phyloP scores from a whole-genome alignment of 1,284 basidiomycete genomes.

The Cutaneotrichosporon sp. region DNA sequence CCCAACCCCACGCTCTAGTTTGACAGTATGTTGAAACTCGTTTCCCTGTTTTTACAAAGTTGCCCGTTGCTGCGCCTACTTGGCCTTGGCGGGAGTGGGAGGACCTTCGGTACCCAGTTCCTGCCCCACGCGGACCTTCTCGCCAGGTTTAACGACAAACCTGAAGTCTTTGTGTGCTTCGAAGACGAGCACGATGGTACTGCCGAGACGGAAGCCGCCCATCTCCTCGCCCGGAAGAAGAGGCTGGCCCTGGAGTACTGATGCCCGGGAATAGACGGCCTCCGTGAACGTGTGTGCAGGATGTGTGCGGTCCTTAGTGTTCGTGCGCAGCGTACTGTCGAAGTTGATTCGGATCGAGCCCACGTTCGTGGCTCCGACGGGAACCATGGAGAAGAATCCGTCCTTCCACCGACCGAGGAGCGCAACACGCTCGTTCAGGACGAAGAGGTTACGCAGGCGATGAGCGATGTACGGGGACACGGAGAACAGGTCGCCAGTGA shows the following conservation, averaged over 20 bases:
- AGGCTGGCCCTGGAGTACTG: slow-evolving; percentile 83
- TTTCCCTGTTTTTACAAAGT: background rate
- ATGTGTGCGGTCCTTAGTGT: slow-evolving; percentile 62
- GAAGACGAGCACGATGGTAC: slow-evolving; percentile 93
- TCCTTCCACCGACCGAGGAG: slow-evolving; percentile 91
- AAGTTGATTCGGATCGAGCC: slow-evolving; percentile 96
- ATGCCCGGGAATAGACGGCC: slow-evolving; percentile 80
- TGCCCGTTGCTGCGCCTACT: background rate
- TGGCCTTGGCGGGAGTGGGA: background rate
- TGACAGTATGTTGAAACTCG: slow-evolving; percentile 2
- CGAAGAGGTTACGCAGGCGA: slow-evolving; percentile 86
- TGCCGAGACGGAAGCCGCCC: slow-evolving; percentile 94
- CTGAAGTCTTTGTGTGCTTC: slow-evolving; percentile 84
- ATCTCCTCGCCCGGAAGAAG: slow-evolving; percentile 85
- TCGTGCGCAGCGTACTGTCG: slow-evolving; percentile 82
- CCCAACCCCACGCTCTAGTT: background rate
- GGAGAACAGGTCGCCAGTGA: slow-evolving; percentile 93
- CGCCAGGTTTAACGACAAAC: slow-evolving; percentile 72
- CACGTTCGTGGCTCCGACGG: slow-evolving; percentile 97
- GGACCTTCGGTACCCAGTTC: slow-evolving; percentile 36
- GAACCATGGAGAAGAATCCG: slow-evolving; percentile 96
- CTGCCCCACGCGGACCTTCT: slow-evolving; percentile 86
- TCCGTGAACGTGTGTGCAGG: slow-evolving; percentile 87
- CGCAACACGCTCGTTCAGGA: slow-evolving; percentile 95
- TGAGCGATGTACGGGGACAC: slow-evolving; percentile 95